Evolutionary conservation across 2,329 filamentous ascomycete genomes (phyloP).

Genomic region (Calonectria montana): DNA sequence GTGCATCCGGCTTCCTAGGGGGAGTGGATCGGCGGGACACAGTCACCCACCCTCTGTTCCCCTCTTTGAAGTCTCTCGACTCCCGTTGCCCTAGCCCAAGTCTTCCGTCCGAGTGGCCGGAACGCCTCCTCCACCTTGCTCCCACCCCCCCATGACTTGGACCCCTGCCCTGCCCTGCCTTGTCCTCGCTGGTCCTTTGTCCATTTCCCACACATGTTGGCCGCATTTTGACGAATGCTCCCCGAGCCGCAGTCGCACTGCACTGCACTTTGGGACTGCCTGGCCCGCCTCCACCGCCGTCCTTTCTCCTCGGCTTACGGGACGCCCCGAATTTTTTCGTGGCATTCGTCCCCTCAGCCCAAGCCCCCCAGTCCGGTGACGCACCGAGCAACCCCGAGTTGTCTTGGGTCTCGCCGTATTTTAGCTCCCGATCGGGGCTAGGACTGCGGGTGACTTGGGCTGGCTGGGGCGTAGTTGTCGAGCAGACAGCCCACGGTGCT

Average conservation of each 20-base stretch:
- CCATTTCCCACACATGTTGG: conserved; percentile 34
- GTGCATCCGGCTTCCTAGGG: conserved; percentile 6
- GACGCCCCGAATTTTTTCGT: conserved; percentile 34
- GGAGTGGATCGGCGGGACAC: conserved; percentile 34
- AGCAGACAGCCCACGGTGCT: not conserved
- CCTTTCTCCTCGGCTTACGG: conserved; percentile 34
- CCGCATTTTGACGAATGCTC: conserved; percentile 24
- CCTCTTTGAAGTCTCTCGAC: conserved; percentile 29
- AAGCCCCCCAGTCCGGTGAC: conserved; percentile 20
- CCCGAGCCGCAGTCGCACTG: conserved; percentile 31
- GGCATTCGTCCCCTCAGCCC: conserved; percentile 8
- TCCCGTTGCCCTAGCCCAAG: conserved; percentile 26
- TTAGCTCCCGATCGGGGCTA: conserved; percentile 11
- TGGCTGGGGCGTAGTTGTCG: not conserved
- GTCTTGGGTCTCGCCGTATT: not conserved
- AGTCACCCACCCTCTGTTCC: conserved; percentile 20
- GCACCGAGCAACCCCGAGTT: conserved; percentile 22
- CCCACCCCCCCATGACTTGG: conserved; percentile 28
- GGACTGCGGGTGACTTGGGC: not conserved
- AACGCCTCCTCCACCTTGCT: conserved; percentile 21
- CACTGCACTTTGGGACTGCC: conserved; percentile 18
- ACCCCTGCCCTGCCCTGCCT: conserved; percentile 30
- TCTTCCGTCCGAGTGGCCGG: conserved; percentile 35
- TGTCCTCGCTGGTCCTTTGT: conserved; percentile 15
- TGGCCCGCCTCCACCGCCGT: conserved; percentile 37